Conservation (phyloP, 2,329 filamentous ascomycete species). For the Penicillium occitanis region DNA sequence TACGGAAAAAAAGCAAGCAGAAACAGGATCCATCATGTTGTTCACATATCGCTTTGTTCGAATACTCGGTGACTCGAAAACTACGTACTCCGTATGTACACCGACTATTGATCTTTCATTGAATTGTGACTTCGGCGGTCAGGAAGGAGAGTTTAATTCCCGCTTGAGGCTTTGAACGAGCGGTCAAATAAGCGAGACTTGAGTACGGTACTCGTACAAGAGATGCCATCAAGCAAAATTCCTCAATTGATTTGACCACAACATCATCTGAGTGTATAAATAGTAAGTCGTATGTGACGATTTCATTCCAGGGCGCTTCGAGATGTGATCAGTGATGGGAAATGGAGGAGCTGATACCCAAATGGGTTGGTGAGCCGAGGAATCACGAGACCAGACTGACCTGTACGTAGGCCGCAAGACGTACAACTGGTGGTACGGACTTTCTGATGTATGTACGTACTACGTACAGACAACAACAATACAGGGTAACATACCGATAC, state of each 20-base stretch:
- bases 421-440: background rate
- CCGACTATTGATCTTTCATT: background rate
- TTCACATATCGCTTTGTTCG: background rate
- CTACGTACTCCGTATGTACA: background rate
- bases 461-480: background rate
- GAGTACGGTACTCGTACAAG: background rate
- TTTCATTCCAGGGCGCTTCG: background rate
- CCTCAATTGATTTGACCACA: background rate
- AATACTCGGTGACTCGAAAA: background rate
- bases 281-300: background rate
- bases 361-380: slow-evolving; percentile 9
- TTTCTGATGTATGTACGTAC: background rate
- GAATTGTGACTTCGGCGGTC: background rate
- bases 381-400: slow-evolving; percentile 11
- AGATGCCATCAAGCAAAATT: background rate
- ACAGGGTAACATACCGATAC: background rate
- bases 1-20: background rate
- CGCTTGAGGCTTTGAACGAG: slow-evolving; percentile 5
- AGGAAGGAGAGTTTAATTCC: background rate
- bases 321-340: background rate
- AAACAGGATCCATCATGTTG: background rate
- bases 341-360: slow-evolving; percentile 6
- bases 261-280: background rate
- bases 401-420: background rate
- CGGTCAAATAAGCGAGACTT: background rate